Evolutionary conservation across 371 early-diverging fungal species (phyloP).

Genomic region (Circinella minor): DNA sequence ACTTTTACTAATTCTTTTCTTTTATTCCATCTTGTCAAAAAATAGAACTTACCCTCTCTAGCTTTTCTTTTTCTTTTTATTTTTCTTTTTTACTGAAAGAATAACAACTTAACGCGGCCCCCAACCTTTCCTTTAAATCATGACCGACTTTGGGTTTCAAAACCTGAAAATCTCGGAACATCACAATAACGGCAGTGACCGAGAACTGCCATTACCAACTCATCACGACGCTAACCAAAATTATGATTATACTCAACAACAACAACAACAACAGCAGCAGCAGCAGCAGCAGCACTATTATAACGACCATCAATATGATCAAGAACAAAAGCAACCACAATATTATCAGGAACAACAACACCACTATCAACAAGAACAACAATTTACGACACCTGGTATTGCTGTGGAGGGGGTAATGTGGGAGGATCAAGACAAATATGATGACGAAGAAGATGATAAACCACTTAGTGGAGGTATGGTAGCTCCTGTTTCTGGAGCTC

Average conservation of each 20-base stretch:
- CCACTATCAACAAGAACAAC: background rate
- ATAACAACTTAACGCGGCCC: background rate
- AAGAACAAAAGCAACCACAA: background rate
- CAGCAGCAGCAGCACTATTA: background rate
- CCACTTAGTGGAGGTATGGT: slow-evolving; percentile 7
- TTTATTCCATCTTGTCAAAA: background rate
- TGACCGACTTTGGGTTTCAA: slow-evolving; percentile 16
- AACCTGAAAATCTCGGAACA: slow-evolving; percentile 18
- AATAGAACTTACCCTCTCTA: background rate
- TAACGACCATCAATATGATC: background rate
- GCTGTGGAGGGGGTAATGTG: slow-evolving; percentile 16
- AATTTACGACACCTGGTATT: slow-evolving; percentile 16
- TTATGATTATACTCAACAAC: background rate
- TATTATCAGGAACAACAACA: background rate
- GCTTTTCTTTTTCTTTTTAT: too few relatives aligned
- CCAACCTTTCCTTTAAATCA: slow-evolving; percentile 10
- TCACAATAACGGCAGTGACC: slow-evolving; percentile 1
- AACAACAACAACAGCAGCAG: background rate
- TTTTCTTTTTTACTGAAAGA: background rate
- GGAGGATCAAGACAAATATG: slow-evolving; percentile 11
- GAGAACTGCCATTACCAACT: slow-evolving; percentile 6
- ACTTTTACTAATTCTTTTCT: too few relatives aligned
- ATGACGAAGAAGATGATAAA: slow-evolving; percentile 24
- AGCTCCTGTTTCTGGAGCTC: background rate
- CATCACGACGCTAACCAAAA: slow-evolving; percentile 3